Conservation (phyloP, 1,284 basidiomycete genomes). For the Thelephora terrestris region DNA sequence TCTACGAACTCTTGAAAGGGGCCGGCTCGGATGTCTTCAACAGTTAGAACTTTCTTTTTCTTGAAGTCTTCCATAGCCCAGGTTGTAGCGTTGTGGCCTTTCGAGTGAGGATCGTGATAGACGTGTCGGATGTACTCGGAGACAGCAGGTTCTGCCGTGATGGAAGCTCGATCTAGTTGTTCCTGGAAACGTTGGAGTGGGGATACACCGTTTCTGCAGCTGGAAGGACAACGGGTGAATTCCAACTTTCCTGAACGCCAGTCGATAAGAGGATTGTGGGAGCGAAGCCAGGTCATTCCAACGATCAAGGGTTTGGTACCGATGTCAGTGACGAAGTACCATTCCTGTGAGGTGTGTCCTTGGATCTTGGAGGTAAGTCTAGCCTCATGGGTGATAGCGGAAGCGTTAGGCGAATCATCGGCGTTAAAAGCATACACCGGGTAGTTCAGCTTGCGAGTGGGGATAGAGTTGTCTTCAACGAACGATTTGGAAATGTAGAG, state of each 20-base stretch:
- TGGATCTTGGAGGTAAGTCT: too few relatives aligned
- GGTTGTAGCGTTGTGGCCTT: too few relatives aligned
- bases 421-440: too few relatives aligned
- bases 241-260: not conserved
- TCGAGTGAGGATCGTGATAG: too few relatives aligned
- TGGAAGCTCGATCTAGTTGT: constrained; percentile 1
- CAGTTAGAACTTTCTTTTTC: too few relatives aligned
- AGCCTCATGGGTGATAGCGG: too few relatives aligned
- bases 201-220: not conserved
- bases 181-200: not conserved
- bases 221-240: not conserved
- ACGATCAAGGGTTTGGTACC: constrained; percentile 5
- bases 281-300: constrained; percentile 5
- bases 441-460: not conserved
- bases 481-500: not conserved
- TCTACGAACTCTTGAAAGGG: constrained; percentile 7
- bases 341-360: too few relatives aligned
- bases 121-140: not conserved
- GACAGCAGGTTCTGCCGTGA: not conserved
- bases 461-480: not conserved
- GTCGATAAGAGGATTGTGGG: constrained; percentile 3
- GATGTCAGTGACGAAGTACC: too few relatives aligned
- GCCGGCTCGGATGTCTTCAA: too few relatives aligned
- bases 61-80: too few relatives aligned
- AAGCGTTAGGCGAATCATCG: too few relatives aligned